Percentiles rank a stretch among this genome's conserved stretches.
phyloP scores from a whole-genome alignment of 2,329 filamentous ascomycete genomes.

The Colletotrichum acutatum region DNA sequence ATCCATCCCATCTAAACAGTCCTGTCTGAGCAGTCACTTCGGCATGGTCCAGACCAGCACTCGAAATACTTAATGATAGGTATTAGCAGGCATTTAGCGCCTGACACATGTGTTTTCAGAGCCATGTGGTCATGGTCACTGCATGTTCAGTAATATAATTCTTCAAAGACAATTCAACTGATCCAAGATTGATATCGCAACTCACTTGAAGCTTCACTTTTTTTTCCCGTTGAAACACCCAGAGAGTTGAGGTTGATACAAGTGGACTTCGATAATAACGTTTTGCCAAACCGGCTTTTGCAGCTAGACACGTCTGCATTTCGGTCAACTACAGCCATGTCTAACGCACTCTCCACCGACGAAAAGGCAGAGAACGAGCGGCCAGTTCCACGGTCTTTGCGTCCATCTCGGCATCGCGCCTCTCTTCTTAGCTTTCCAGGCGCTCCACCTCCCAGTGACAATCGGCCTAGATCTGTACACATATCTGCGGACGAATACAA shows the following conservation, averaged over 20 bases:
- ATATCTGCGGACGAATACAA: conserved; percentile 31
- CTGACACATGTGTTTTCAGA: neutral
- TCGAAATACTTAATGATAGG: neutral
- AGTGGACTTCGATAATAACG: neutral
- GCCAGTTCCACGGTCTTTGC: neutral
- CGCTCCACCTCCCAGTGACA: neutral
- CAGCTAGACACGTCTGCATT: neutral
- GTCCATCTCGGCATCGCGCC: neutral
- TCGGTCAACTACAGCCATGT: neutral
- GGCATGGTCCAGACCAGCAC: neutral
- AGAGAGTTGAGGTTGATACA: neutral
- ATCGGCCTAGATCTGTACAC: conserved; percentile 14
- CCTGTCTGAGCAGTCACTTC: neutral
- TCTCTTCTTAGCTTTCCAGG: conserved; percentile 20
- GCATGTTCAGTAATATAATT: neutral
- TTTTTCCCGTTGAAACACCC: neutral
- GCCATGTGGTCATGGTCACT: neutral
- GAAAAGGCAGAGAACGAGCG: neutral
- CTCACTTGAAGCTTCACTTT: neutral
- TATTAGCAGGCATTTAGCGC: neutral
- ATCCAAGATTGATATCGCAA: neutral
- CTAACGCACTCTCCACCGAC: neutral
- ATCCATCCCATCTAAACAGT: neutral
- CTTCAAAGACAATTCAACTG: neutral
- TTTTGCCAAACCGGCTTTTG: neutral